A percentile compares a stretch with the other conserved stretches of the same genome.
Evolutionary conservation across 495 filamentous ascomycete genomes (phyloP).

Genomic region (Neurospora sp.): DNA sequence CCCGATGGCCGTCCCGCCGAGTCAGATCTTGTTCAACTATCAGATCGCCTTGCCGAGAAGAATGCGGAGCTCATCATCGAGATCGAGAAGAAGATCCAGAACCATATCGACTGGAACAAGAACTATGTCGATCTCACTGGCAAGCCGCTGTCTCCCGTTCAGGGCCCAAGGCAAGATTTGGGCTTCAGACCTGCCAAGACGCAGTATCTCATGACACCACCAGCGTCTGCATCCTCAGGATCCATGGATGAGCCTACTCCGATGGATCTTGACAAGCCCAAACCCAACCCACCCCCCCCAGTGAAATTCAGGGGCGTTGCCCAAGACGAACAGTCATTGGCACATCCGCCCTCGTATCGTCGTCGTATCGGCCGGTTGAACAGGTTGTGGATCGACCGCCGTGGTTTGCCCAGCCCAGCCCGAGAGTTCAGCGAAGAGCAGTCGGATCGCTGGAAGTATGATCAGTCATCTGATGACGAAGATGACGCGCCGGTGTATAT

Average conservation of each 20-base stretch:
- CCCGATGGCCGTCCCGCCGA: slow-evolving; percentile 60
- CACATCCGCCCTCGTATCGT: slow-evolving; percentile 59
- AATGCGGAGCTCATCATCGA: slow-evolving; percentile 67
- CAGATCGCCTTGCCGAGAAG: slow-evolving; percentile 69
- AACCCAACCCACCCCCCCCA: slow-evolving; percentile 10
- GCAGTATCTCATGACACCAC: slow-evolving; percentile 77
- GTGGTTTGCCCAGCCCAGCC: slow-evolving; percentile 43
- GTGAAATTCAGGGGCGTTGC: slow-evolving; percentile 27
- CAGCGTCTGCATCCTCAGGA: slow-evolving; percentile 64
- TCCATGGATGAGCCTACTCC: slow-evolving; percentile 36
- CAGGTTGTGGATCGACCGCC: slow-evolving; percentile 73
- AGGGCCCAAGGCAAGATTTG: slow-evolving; percentile 48
- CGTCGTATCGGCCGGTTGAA: slow-evolving; percentile 69
- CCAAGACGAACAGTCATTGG: slow-evolving; percentile 30
- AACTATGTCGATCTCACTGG: slow-evolving; percentile 75
- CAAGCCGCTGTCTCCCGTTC: slow-evolving; percentile 66
- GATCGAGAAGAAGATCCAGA: slow-evolving; percentile 68
- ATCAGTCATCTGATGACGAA: slow-evolving; percentile 63
- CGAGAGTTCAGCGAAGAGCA: slow-evolving; percentile 41
- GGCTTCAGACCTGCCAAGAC: slow-evolving; percentile 64
- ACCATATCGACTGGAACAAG: slow-evolving; percentile 80
- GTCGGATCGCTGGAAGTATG: slow-evolving; percentile 74
- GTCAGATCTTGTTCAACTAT: slow-evolving; percentile 64
- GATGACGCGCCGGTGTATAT: slow-evolving; percentile 49
- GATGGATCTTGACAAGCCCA: slow-evolving; percentile 28